A percentile compares a stretch with the other conserved stretches of the same genome.
Evolutionary conservation across 2,329 filamentous ascomycete genomes (phyloP).

Genomic region (Venturia nashicola): DNA sequence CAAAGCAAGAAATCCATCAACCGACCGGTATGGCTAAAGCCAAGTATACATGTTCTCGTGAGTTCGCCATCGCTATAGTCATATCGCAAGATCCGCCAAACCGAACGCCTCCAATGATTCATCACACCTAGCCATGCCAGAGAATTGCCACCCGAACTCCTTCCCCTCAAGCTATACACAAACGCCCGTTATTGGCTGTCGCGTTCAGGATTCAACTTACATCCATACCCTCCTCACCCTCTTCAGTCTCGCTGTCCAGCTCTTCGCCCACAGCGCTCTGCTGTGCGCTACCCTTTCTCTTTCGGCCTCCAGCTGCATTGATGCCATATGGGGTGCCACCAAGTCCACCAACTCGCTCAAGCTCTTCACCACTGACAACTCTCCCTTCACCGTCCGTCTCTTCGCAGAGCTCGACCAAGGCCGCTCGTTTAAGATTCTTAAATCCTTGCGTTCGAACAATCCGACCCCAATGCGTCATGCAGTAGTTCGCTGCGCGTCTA

Average conservation of each 20-base stretch:
- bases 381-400: conserved; percentile 90
- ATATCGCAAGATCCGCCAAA: background rate
- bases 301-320: conserved; percentile 17
- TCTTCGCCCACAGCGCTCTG: conserved; percentile 4
- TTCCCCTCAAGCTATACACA: background rate
- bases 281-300: conserved; percentile 6
- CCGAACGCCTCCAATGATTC: background rate
- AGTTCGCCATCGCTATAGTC: background rate
- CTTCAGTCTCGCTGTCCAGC: conserved; percentile 6
- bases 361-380: conserved; percentile 76
- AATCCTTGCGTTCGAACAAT: conserved; percentile 86
- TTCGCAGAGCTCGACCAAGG: conserved; percentile 82
- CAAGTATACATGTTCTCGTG: background rate
- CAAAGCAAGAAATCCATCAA: background rate
- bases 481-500: conserved; percentile 76
- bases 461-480: conserved; percentile 87
- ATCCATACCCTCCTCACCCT: conserved; percentile 23
- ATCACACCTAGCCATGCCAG: background rate
- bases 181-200: background rate
- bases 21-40: background rate
- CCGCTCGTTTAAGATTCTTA: conserved; percentile 61
- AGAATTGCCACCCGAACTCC: background rate
- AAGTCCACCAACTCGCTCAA: conserved; percentile 48
- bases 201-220: conserved; percentile 18
- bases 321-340: conserved; percentile 34